Percentiles rank a stretch among this genome's conserved stretches.
phyloP scores from a whole-genome alignment of 805 yeast genomes.

The Saturnispora besseyi region DNA sequence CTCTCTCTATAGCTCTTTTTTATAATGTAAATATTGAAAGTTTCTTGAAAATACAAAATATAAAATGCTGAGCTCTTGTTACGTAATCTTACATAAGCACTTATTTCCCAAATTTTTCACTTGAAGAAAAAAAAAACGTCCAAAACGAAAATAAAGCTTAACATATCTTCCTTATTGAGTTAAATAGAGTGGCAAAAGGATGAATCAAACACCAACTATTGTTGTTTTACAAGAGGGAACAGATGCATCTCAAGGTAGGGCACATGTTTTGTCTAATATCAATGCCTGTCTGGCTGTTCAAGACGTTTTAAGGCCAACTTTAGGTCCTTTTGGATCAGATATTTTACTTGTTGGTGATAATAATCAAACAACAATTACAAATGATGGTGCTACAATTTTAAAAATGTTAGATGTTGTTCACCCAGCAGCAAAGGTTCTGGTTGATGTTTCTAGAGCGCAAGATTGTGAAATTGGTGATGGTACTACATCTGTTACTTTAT shows the following conservation, averaged over 20 bases:
- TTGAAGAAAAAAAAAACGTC: not conserved
- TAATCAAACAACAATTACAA: conserved; percentile 90
- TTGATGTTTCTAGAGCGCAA: conserved; percentile 90
- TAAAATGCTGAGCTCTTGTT: not conserved
- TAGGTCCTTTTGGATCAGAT: conserved; percentile 97
- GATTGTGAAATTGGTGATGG: conserved; percentile 99
- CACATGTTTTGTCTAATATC: conserved; percentile 90
- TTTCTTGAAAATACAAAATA: not conserved
- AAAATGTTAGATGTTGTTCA: conserved; percentile 90
- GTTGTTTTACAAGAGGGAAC: conserved; percentile 98
- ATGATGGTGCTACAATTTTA: conserved; percentile 96
- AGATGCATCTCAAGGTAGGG: conserved; percentile 92
- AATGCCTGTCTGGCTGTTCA: conserved; percentile 97
- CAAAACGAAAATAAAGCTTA: not conserved
- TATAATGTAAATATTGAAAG: not conserved
- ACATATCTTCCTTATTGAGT: not conserved
- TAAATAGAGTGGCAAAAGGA: not conserved
- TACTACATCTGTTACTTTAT: conserved; percentile 87
- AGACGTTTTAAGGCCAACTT: conserved; percentile 87
- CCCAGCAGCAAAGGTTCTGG: conserved; percentile 95
- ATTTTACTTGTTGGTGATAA: conserved; percentile 70
- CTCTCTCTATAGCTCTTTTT: not conserved
- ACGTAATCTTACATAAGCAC: not conserved
- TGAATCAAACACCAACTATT: conserved; percentile 91
- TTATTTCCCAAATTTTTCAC: not conserved